phyloP scores from a whole-genome alignment of 805 yeast genomes.

The Saturnispora silvae region DNA sequence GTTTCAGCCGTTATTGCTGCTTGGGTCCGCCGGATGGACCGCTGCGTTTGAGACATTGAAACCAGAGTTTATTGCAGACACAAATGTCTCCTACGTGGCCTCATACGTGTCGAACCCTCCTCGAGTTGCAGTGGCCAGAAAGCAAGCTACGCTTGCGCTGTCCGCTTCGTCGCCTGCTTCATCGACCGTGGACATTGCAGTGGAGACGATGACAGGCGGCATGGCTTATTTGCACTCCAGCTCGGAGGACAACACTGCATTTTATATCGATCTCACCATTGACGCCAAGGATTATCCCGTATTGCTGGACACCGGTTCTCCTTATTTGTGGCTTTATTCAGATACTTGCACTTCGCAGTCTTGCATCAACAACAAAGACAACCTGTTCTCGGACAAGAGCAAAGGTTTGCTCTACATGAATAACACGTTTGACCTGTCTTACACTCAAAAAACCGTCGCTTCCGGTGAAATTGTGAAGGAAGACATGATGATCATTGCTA shows the following conservation, averaged over 20 bases:
- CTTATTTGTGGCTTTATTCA: slow-evolving; percentile 54
- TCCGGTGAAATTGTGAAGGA: slow-evolving; percentile 37
- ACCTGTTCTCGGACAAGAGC: slow-evolving; percentile 21
- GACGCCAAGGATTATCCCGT: slow-evolving; percentile 36
- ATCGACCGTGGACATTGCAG: slow-evolving; percentile 5
- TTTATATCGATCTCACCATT: slow-evolving; percentile 30
- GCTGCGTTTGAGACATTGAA: slow-evolving; percentile 2
- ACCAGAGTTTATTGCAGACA: slow-evolving; percentile 4
- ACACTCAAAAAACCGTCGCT: slow-evolving; percentile 40
- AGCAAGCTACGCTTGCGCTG: slow-evolving; percentile 3
- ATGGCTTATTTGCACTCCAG: slow-evolving; percentile 20
- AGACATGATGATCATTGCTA: slow-evolving; percentile 26
- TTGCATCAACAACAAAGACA: slow-evolving; percentile 26
- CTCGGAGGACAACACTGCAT: slow-evolving; percentile 24
- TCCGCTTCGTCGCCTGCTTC: not conserved
- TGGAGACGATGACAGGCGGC: slow-evolving; percentile 17
- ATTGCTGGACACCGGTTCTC: slow-evolving; percentile 56
- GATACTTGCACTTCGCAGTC: slow-evolving; percentile 35
- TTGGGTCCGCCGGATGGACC: not conserved
- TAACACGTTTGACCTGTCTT: slow-evolving; percentile 35
- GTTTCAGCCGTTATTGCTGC: not conserved
- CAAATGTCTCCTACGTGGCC: slow-evolving; percentile 4
- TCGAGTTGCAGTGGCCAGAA: not conserved
- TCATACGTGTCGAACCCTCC: slow-evolving; percentile 3
- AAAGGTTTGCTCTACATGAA: slow-evolving; percentile 10